A percentile compares a stretch with the other conserved stretches of the same genome.
phyloP scores from a whole-genome alignment of 306 rosid genomes.

The Fragaria ananassa region DNA sequence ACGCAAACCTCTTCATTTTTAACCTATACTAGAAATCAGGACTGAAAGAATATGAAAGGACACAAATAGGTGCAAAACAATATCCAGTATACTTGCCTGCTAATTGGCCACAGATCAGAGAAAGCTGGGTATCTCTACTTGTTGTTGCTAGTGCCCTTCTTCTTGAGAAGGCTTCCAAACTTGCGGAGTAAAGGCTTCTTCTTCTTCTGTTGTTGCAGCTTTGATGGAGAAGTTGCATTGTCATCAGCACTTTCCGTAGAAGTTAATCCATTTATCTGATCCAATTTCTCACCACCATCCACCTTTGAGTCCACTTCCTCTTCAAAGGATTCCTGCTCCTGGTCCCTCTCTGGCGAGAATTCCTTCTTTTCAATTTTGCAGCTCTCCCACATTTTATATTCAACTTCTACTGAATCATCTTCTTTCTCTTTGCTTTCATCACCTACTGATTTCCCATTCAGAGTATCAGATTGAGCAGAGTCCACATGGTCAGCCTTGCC shows the following conservation, averaged over 20 bases:
- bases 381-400: slow-evolving; percentile 90
- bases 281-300: slow-evolving; percentile 49
- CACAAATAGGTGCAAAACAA: slow-evolving; percentile 45
- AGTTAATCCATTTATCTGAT: slow-evolving; percentile 59
- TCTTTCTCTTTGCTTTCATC: slow-evolving; percentile 46
- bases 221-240: slow-evolving; percentile 56
- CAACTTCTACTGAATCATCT: slow-evolving; percentile 54
- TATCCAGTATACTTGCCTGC: slow-evolving; percentile 48
- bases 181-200: slow-evolving; percentile 85
- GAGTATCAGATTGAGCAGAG: slow-evolving; percentile 33
- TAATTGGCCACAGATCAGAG: slow-evolving; percentile 24
- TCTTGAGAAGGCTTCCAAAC: slow-evolving; percentile 91
- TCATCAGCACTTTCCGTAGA: slow-evolving; percentile 44
- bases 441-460: slow-evolving; percentile 52
- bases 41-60: slow-evolving; percentile 44
- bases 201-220: slow-evolving; percentile 74
- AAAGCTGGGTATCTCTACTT: slow-evolving; percentile 49
- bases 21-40: slow-evolving; percentile 52
- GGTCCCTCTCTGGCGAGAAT: slow-evolving; percentile 74
- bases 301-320: slow-evolving; percentile 71
- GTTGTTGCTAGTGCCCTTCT: slow-evolving; percentile 67
- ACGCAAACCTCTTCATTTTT: slow-evolving; percentile 65
- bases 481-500: slow-evolving; percentile 45
- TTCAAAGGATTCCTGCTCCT: slow-evolving; percentile 59
- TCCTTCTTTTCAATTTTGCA: slow-evolving; percentile 94